phyloP scores from a whole-genome alignment of 805 yeast genomes.

The Cyberlindnera maclurae region DNA sequence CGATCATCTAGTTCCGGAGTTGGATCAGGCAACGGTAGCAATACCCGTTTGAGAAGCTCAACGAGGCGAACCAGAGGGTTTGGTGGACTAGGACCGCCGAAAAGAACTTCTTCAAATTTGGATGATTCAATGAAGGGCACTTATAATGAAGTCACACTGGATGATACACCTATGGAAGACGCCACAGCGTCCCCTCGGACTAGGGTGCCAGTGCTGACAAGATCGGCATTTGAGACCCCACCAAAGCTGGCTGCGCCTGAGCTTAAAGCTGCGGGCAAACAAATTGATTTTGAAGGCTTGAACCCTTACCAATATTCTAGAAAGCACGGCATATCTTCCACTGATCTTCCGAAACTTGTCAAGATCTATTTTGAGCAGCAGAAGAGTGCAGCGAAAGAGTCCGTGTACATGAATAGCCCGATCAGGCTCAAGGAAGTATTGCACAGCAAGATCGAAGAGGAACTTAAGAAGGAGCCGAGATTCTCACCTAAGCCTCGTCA shows the following conservation, averaged over 20 bases:
- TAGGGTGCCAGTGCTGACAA: neutral
- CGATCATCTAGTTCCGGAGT: conserved; percentile 10
- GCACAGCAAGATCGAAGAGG: conserved; percentile 19
- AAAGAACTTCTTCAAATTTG: conserved; percentile 21
- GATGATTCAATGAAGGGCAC: conserved; percentile 1
- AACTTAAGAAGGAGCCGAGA: conserved; percentile 19
- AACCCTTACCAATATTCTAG: conserved; percentile 35
- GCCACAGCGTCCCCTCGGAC: conserved; percentile 3
- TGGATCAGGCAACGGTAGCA: conserved; percentile 7
- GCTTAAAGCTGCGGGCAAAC: neutral
- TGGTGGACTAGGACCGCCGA: conserved; percentile 30
- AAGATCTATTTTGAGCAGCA: conserved; percentile 31
- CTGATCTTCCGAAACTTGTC: conserved; percentile 30
- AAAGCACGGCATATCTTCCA: conserved; percentile 29
- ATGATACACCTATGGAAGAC: conserved; percentile 21
- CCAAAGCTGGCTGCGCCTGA: neutral
- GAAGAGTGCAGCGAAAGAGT: conserved; percentile 26
- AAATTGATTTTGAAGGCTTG: conserved; percentile 29
- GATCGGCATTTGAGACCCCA: neutral
- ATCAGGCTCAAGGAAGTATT: conserved; percentile 17
- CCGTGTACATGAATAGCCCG: conserved; percentile 19
- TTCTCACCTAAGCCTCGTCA: conserved; percentile 13
- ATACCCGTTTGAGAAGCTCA: conserved; percentile 22
- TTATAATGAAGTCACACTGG: conserved; percentile 3
- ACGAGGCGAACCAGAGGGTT: conserved; percentile 24